These are phyloP conservation scores for Solanum verrucosum DNA, from an alignment of 257 asterid species.

Conservation along the genomic window DNA sequence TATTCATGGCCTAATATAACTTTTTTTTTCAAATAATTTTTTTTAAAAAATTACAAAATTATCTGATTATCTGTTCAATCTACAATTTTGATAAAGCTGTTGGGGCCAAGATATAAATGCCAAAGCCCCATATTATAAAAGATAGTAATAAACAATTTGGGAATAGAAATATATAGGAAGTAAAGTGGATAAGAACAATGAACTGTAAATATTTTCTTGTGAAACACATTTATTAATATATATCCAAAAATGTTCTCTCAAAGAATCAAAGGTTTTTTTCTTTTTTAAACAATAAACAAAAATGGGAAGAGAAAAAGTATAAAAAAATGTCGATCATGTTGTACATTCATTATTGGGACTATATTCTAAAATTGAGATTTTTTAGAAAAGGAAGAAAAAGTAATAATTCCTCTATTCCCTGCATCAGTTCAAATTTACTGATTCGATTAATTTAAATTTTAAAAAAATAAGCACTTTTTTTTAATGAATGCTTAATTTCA, in stretches of 20 bases:
- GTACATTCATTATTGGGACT: neutral
- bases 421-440: neutral
- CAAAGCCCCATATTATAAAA: neutral
- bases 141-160: neutral
- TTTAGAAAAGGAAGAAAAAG: neutral
- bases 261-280: neutral
- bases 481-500: neutral
- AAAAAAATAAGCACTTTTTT: rapidly evolving
- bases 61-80: too few species aligned
- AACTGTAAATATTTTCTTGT: neutral
- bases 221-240: neutral
- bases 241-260: neutral
- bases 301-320: neutral
- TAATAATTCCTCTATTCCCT: neutral
- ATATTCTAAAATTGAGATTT: neutral
- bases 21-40: too few species aligned
- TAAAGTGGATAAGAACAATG: neutral
- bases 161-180: neutral
- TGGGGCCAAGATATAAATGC: neutral
- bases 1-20: too few species aligned
- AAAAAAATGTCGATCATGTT: neutral
- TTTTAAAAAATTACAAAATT: too few species aligned
- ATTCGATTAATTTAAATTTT: neutral
- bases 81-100: too few species aligned
- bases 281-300: neutral